These are phyloP conservation scores for Pyricularia sp. DNA, from an alignment of 2,329 filamentous ascomycete genomes.

Conservation along the genomic window DNA sequence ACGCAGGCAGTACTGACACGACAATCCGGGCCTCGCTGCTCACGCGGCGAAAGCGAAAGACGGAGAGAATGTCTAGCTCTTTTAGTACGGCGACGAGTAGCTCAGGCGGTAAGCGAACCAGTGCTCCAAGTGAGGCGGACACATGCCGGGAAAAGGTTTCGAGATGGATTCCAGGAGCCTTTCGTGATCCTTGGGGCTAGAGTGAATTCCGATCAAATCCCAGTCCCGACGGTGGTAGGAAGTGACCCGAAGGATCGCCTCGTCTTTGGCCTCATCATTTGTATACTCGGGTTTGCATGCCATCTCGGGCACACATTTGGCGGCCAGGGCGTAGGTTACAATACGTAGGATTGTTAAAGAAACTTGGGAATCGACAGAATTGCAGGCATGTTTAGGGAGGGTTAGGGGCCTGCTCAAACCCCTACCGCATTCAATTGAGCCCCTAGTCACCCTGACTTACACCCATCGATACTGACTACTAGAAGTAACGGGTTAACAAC, in stretches of 20 bases:
- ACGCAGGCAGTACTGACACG: background rate
- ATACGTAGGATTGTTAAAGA: no score
- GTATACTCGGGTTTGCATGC: background rate
- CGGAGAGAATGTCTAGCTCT: background rate
- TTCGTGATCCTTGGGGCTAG: no score
- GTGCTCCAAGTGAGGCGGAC: no score
- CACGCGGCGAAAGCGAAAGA: background rate
- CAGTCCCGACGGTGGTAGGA: background rate
- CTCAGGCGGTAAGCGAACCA: background rate
- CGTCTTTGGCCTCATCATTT: background rate
- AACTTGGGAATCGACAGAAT: no score
- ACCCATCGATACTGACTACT: background rate
- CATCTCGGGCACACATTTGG: background rate
- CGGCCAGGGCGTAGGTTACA: no score
- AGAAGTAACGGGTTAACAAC: no score
- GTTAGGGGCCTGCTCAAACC: no score
- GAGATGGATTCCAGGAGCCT: no score
- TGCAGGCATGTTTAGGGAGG: no score
- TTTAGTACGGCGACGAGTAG: background rate
- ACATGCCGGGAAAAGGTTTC: no score
- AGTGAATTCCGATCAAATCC: background rate
- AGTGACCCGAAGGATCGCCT: background rate
- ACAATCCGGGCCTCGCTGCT: background rate
- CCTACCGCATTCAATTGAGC: no score
- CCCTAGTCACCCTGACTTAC: no score